These are phyloP conservation scores for Starmera pachycereana DNA, from an alignment of 805 yeast species.

Conservation along the genomic window DNA sequence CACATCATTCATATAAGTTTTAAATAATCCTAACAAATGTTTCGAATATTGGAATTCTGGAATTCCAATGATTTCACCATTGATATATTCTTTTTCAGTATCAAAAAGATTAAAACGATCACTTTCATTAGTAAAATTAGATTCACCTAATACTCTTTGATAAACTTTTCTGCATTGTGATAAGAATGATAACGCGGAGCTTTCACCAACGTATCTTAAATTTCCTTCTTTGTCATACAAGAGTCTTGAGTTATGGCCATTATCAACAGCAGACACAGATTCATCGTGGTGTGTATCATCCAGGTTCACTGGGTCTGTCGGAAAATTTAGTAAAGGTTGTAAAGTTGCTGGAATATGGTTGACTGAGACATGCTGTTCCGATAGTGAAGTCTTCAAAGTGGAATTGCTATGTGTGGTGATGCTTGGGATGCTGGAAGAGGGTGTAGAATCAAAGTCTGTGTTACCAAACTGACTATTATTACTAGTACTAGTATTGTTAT, in stretches of 20 bases:
- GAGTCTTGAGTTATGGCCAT: conserved; percentile 20
- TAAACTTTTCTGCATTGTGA: conserved; percentile 31
- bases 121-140: conserved; percentile 29
- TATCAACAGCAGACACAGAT: conserved; percentile 5
- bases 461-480: not conserved
- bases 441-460: not conserved
- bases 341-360: conserved; percentile 8
- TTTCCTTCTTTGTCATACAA: conserved; percentile 27
- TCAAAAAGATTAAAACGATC: conserved; percentile 27
- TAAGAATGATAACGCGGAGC: conserved; percentile 30
- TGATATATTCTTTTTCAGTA: conserved; percentile 11
- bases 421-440: not conserved
- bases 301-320: conserved; percentile 4
- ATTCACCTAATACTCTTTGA: conserved; percentile 20
- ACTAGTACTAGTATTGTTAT: not conserved
- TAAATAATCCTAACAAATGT: conserved; percentile 23
- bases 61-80: conserved; percentile 14
- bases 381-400: no score
- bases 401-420: not conserved
- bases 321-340: conserved; percentile 12
- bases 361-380: not conserved
- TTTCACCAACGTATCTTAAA: conserved; percentile 30
- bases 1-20: conserved; percentile 29
- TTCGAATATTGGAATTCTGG: conserved; percentile 23
- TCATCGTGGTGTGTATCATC: conserved; percentile 2